A percentile compares a stretch with the other conserved stretches of the same genome.
These are phyloP conservation scores for Penicillium ochrochloron DNA, from an alignment of 495 filamentous ascomycete genomes.

Conservation along the genomic window DNA sequence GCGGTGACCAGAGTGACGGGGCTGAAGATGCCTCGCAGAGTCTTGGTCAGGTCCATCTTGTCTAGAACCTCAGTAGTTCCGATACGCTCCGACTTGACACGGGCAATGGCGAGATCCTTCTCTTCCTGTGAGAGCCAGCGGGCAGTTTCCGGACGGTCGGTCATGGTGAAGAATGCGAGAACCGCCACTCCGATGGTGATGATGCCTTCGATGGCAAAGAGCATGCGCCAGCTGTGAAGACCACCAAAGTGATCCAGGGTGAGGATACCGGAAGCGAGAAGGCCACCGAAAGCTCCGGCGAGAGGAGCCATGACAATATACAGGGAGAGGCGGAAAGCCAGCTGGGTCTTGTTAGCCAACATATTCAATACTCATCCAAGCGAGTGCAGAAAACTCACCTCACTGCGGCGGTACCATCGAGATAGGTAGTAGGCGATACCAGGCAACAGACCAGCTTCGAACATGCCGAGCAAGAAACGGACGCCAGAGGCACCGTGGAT, in stretches of 20 bases:
- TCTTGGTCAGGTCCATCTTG: constrained; percentile 50
- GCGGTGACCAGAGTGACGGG: constrained; percentile 52
- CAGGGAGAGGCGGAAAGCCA: constrained; percentile 61
- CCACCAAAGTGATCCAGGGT: constrained; percentile 49
- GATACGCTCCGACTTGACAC: constrained; percentile 69
- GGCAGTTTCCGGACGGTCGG: constrained; percentile 69
- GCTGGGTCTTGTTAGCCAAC: constrained; percentile 12
- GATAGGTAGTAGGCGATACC: constrained; percentile 75
- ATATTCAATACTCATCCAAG: background rate
- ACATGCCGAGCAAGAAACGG: constrained; percentile 62
- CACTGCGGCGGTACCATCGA: constrained; percentile 70
- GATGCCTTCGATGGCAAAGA: constrained; percentile 79
- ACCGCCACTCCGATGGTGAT: constrained; percentile 65
- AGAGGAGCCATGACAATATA: constrained; percentile 66
- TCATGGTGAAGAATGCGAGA: constrained; percentile 63
- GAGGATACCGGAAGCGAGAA: constrained; percentile 64
- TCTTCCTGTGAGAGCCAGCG: constrained; percentile 68
- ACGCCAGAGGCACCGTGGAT: constrained; percentile 49
- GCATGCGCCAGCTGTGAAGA: constrained; percentile 66
- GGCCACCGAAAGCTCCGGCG: constrained; percentile 71
- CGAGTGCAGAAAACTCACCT: constrained; percentile 30
- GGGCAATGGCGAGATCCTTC: constrained; percentile 62
- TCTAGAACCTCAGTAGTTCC: constrained; percentile 64
- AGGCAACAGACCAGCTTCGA: constrained; percentile 74
- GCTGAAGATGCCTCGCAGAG: constrained; percentile 52